phyloP scores from a whole-genome alignment of 2,329 filamentous ascomycete genomes.

The Colletotrichum navitas region DNA sequence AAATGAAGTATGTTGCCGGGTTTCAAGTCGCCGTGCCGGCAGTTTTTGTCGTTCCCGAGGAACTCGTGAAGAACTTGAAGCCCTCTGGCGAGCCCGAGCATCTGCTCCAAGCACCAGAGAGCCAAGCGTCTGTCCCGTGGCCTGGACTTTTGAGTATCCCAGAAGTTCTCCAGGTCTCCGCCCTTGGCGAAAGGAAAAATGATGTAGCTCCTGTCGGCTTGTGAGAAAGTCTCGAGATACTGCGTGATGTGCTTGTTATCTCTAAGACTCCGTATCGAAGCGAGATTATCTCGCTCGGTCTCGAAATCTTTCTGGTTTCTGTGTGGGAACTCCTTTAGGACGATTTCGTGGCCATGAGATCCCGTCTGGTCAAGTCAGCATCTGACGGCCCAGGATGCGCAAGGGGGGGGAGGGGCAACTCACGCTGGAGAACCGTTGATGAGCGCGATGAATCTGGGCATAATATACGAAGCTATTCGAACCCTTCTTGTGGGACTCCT shows the following conservation, averaged over 20 bases:
- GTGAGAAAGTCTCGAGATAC: not conserved
- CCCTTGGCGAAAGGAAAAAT: not conserved
- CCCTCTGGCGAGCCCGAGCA: not conserved
- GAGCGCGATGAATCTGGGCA: not conserved
- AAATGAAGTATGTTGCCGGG: conserved; percentile 6
- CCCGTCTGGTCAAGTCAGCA: not conserved
- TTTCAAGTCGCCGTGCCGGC: conserved; percentile 2
- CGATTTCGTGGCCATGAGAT: not conserved
- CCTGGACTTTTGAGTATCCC: not conserved
- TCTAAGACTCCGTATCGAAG: not conserved
- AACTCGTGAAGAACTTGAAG: not conserved
- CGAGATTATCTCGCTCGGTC: not conserved
- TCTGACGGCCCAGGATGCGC: not conserved
- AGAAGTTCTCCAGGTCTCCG: conserved; percentile 2
- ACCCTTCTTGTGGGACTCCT: not conserved
- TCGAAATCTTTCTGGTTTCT: not conserved
- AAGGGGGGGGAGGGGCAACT: not conserved
- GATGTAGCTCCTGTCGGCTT: conserved; percentile 7
- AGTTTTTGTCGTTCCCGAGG: not conserved
- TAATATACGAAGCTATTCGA: not conserved
- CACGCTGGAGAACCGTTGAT: not conserved
- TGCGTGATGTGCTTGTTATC: conserved; percentile 3
- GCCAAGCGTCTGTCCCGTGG: not conserved
- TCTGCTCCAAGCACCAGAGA: conserved; percentile 9
- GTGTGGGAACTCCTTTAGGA: not conserved